Conservation (phyloP, 352 stramenopile genomes). For the Globisporangium heterothallicum region DNA sequence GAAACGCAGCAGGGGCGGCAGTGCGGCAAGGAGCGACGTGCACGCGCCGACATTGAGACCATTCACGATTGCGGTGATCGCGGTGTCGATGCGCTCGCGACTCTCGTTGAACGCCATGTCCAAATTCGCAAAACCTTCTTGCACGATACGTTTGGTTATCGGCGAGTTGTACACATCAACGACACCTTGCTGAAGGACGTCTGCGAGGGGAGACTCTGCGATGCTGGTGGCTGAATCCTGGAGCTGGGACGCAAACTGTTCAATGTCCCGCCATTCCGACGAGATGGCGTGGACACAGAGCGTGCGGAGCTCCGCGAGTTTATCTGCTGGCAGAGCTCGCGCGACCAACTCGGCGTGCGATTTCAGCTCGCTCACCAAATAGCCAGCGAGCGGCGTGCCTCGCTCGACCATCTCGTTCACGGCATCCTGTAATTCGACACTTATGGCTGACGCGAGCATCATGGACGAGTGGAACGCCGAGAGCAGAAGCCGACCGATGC, state of each 20-base stretch:
- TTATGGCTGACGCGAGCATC: slow-evolving; percentile 17
- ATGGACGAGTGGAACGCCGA: slow-evolving; percentile 22
- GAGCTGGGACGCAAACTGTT: slow-evolving; percentile 6
- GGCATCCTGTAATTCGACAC: slow-evolving; percentile 23
- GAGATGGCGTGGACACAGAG: slow-evolving; percentile 4
- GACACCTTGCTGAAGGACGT: slow-evolving; percentile 6
- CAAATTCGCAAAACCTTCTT: slow-evolving; percentile 20
- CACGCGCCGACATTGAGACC: slow-evolving; percentile 12
- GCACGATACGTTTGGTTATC: slow-evolving; percentile 18
- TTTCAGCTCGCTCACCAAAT: slow-evolving; percentile 9
- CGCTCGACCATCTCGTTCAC: slow-evolving; percentile 20
- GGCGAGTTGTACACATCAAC: slow-evolving; percentile 28
- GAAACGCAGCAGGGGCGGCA: slow-evolving; percentile 33
- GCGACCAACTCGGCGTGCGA: slow-evolving; percentile 9
- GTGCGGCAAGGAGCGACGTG: slow-evolving; percentile 10
- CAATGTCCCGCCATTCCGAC: slow-evolving; percentile 7
- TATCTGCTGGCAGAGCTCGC: slow-evolving; percentile 11
- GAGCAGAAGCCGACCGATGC: slow-evolving; percentile 21
- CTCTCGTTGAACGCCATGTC: slow-evolving; percentile 19
- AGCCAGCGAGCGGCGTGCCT: slow-evolving; percentile 6
- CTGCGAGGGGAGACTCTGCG: slow-evolving; percentile 1
- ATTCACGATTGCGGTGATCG: slow-evolving; percentile 17
- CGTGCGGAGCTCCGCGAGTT: slow-evolving; percentile 9
- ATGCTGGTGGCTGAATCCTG: slow-evolving; percentile 7
- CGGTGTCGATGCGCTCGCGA: slow-evolving; percentile 24